Evolutionary conservation across 2,329 filamentous ascomycete species (phyloP).

Genomic region (Scopulariopsis brevicaulis): DNA sequence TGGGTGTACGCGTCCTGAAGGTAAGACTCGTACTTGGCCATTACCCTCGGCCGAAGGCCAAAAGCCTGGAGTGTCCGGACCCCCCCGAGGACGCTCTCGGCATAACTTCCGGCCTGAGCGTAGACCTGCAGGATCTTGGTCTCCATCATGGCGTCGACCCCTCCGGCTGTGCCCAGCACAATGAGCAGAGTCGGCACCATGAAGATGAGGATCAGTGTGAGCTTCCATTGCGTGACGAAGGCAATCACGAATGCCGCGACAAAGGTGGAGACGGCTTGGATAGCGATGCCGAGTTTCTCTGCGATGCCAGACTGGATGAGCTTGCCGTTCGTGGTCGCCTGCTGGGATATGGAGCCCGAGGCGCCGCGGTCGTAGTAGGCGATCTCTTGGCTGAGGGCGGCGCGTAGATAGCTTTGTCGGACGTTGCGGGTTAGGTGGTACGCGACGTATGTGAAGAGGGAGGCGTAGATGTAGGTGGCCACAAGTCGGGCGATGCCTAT

Average conservation of each 20-base stretch:
- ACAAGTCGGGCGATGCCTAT: constrained; percentile 43
- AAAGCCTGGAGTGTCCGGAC: constrained; percentile 39
- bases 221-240: constrained; percentile 27
- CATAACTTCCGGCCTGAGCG: constrained; percentile 27
- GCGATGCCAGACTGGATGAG: constrained; percentile 31
- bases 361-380: constrained; percentile 39
- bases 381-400: constrained; percentile 36
- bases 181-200: constrained; percentile 32
- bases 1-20: constrained; percentile 25
- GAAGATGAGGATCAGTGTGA: constrained; percentile 29
- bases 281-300: constrained; percentile 28
- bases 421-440: constrained; percentile 23
- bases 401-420: constrained; percentile 24
- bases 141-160: constrained; percentile 28
- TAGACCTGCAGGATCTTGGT: constrained; percentile 30
- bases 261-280: constrained; percentile 29
- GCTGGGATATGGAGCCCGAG: constrained; percentile 24
- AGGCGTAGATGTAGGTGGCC: constrained; percentile 3
- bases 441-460: constrained; percentile 23
- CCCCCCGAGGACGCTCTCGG: constrained; percentile 35
- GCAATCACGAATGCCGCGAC: constrained; percentile 26
- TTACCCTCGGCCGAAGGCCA: constrained; percentile 31
- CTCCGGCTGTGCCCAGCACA: constrained; percentile 23
- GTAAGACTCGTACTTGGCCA: constrained; percentile 26
- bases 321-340: constrained; percentile 36